phyloP scores from a whole-genome alignment of 148 eudicot genomes.

The Arctostaphylos glauca region DNA sequence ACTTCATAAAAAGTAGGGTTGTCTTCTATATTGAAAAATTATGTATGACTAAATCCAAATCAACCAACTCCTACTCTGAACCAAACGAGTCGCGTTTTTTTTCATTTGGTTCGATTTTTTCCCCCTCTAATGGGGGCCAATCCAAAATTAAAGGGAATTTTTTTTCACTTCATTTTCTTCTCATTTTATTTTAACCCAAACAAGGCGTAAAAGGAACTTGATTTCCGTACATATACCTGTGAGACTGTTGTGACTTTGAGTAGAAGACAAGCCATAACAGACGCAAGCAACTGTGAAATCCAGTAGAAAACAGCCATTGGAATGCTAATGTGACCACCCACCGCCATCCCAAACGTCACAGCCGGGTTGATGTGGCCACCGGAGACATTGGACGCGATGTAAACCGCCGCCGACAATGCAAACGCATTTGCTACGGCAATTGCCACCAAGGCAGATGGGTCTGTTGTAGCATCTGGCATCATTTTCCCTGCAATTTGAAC shows the following conservation, averaged over 20 bases:
- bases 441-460: conserved; percentile 50
- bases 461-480: conserved; percentile 47
- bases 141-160: too few relatives aligned
- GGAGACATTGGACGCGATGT: conserved; percentile 44
- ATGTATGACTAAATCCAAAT: too few relatives aligned
- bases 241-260: conserved; percentile 55
- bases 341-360: conserved; percentile 61
- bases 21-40: too few relatives aligned
- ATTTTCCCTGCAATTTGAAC: conserved; percentile 42
- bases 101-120: too few relatives aligned
- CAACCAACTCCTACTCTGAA: too few relatives aligned
- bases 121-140: too few relatives aligned
- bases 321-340: conserved; percentile 70
- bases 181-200: neutral
- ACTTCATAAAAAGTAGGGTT: too few relatives aligned
- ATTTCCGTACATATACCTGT: conserved; percentile 37
- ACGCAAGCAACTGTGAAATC: conserved; percentile 70
- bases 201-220: neutral
- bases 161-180: neutral
- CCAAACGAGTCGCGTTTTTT: too few relatives aligned
- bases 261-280: conserved; percentile 73
- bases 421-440: conserved; percentile 72
- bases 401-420: conserved; percentile 55
- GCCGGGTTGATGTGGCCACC: conserved; percentile 71
- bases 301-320: conserved; percentile 69